Percentiles rank a stretch among this genome's conserved stretches.
These are phyloP conservation scores for Lablab purpureus DNA, from an alignment of 306 rosid species.

Conservation along the genomic window DNA sequence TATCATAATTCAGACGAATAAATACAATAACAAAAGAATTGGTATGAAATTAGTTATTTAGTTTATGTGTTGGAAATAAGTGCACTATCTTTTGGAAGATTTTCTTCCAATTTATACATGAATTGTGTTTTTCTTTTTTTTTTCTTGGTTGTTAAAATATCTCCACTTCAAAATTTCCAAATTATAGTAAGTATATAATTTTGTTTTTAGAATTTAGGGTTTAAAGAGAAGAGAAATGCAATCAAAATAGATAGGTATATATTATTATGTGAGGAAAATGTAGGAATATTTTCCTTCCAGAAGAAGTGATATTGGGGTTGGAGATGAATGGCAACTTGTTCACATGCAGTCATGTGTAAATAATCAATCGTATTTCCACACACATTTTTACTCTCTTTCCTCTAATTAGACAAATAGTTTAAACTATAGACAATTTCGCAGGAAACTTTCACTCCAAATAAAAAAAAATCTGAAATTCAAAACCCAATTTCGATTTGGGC, in stretches of 20 bases:
- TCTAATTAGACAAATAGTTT: background rate
- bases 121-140: background rate
- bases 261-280: background rate
- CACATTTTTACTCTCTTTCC: background rate
- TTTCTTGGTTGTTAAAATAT: constrained; percentile 49
- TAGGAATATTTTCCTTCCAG: background rate
- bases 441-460: background rate
- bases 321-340: constrained; percentile 31
- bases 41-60: too few relatives aligned
- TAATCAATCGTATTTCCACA: background rate
- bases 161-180: constrained; percentile 46
- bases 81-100: background rate
- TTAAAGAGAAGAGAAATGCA: constrained; percentile 1
- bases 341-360: constrained; percentile 47
- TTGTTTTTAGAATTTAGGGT: constrained; percentile 34
- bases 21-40: too few relatives aligned
- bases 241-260: background rate
- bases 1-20: too few relatives aligned
- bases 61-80: background rate
- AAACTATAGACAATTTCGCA: background rate
- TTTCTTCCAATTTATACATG: constrained; percentile 7
- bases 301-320: background rate
- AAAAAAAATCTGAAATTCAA: too few relatives aligned
- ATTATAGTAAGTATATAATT: too few relatives aligned
- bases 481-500: background rate